A percentile compares a stretch with the other conserved stretches of the same genome.
Evolutionary conservation across 1,284 basidiomycete species (phyloP).

Genomic region (Fistulina hepatica): DNA sequence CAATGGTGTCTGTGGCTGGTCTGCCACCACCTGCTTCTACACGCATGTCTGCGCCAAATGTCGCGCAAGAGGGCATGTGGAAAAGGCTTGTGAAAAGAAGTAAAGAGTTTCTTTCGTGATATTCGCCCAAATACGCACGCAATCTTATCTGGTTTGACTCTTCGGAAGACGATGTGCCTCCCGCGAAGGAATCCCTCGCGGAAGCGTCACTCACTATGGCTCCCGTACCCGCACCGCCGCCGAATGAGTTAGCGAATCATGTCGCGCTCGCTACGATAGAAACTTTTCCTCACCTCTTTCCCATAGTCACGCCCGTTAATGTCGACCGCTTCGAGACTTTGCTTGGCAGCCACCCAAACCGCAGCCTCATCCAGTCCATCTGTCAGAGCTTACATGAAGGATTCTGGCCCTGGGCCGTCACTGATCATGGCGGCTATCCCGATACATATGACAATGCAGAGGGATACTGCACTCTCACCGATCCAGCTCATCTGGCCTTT

Average conservation of each 20-base stretch:
- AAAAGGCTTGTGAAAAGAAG: too few relatives aligned
- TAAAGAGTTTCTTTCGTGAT: background rate
- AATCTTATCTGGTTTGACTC: constrained; percentile 14
- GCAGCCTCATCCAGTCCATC: constrained; percentile 25
- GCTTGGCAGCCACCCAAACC: constrained; percentile 26
- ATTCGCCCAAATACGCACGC: constrained; percentile 12
- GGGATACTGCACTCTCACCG: background rate
- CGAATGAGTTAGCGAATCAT: constrained; percentile 11
- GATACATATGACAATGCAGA: constrained; percentile 15
- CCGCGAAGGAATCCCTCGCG: too few relatives aligned
- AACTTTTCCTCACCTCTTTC: constrained; percentile 22
- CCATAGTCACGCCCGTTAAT: constrained; percentile 26
- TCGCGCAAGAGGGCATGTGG: constrained; percentile 1
- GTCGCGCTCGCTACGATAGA: constrained; percentile 14
- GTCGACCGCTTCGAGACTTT: constrained; percentile 22
- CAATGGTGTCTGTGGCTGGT: constrained; percentile 11
- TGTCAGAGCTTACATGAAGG: constrained; percentile 23
- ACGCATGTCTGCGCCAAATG: constrained; percentile 14
- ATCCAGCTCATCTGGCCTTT: constrained; percentile 16
- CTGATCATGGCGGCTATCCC: constrained; percentile 12
- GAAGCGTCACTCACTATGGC: constrained; percentile 15
- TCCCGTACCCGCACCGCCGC: constrained; percentile 14
- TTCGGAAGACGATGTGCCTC: background rate
- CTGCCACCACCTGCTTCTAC: constrained; percentile 8
- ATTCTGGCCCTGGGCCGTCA: constrained; percentile 33